Percentiles rank a stretch among this genome's conserved stretches.
phyloP scores from a whole-genome alignment of 306 rosid species.

The Begonia fuchsioides region DNA sequence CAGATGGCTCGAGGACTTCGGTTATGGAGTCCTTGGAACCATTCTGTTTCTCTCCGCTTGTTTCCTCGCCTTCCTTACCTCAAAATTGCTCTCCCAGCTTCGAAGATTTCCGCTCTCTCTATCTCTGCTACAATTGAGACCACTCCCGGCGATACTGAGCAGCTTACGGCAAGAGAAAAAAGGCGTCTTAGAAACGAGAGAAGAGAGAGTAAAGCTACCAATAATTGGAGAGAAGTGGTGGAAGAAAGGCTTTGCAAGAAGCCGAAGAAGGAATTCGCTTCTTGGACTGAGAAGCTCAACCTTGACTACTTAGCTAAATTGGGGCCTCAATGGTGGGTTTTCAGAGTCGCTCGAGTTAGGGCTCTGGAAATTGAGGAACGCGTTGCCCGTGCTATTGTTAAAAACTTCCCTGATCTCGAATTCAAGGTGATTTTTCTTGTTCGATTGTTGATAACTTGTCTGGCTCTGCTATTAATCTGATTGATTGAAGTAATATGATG shows the following conservation, averaged over 20 bases:
- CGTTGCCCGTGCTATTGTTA: constrained; percentile 52
- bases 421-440: constrained; percentile 34
- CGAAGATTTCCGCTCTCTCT: constrained; percentile 13
- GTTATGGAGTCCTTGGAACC: constrained; percentile 37
- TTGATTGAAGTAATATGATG: not conserved
- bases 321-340: constrained; percentile 83
- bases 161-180: constrained; percentile 48
- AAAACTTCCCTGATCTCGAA: constrained; percentile 36
- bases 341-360: constrained; percentile 43
- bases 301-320: constrained; percentile 45
- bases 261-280: constrained; percentile 43
- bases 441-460: not conserved
- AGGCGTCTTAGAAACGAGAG: constrained; percentile 58
- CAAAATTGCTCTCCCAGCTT: constrained; percentile 9
- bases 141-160: constrained; percentile 9
- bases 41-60: constrained; percentile 13
- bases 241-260: constrained; percentile 59
- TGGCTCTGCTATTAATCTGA: not conserved
- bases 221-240: constrained; percentile 64
- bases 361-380: constrained; percentile 41
- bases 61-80: constrained; percentile 12
- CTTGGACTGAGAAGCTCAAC: constrained; percentile 71
- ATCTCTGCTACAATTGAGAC: constrained; percentile 38
- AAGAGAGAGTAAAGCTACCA: constrained; percentile 38
- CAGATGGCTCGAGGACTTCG: constrained; percentile 42